Evolutionary conservation across 2,329 filamentous ascomycete species (phyloP), one percentile per base, ranked within the genome.

Genomic region (Colletotrichum musae): DNA sequence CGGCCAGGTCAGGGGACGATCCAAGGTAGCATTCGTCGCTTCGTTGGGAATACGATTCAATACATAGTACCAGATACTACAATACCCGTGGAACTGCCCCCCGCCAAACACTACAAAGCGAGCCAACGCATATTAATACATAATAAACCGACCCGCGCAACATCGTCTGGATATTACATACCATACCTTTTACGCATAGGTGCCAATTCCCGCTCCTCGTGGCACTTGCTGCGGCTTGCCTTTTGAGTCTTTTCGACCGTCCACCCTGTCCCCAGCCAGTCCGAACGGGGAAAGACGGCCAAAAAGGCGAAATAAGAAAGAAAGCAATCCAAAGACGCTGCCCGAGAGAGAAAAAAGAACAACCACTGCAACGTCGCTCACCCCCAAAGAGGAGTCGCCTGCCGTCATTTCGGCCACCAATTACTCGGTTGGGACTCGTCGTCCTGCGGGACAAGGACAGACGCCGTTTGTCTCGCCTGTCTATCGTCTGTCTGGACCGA

Each of bases 1-100:
- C 43, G 43, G 18, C 57, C 10, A 65, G 66, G 66, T 69, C 66
- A 69, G 66, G 61, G 66, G 62, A 60, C 41, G 61, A 57, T 66
- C 51, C 48, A 69, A 56, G 54, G 56, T 60, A 48, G 36, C 66
- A 69, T 50, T 53, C 66, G 57, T 60, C 66, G 56, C 54, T 53
- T 56, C 50, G 18, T 69, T 59, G 24, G 54, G 54, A 56, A 16
- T 26, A 56, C 56, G 18, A 48, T 64, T 41, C 48, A 48, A 41
- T 65, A 18, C 18, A 18, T 18, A 18, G 18, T 18, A 59, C 54
- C 48, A 26, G 26, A 32, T 65, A 51, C 56, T 65, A 51, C 56
- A 54, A 21, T 41, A 52, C 52, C 36, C 45, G 32, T 10, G 32
- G 7, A 10, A 10, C 32, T 36, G 32, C 7, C 32, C 32, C 32